phyloP scores from a whole-genome alignment of 2,329 filamentous ascomycete genomes.

The Parascedosporium putredinis region DNA sequence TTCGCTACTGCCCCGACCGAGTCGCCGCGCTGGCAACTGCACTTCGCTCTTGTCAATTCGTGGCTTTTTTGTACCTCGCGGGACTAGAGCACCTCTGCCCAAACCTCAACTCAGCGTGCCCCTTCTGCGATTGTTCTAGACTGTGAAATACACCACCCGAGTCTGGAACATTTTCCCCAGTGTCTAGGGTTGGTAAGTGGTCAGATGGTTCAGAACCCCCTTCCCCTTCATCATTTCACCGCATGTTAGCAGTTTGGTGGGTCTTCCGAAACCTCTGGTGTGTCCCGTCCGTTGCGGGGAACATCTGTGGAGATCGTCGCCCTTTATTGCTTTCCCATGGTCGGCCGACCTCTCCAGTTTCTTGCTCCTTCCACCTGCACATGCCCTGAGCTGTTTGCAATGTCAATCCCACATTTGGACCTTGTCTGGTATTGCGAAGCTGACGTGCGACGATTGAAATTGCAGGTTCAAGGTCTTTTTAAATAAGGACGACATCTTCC shows the following conservation, averaged over 20 bases:
- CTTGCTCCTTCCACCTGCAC: background rate
- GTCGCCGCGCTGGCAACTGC: no score
- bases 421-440: background rate
- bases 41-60: no score
- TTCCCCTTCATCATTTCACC: background rate
- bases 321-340: background rate
- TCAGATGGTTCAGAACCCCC: background rate
- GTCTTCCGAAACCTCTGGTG: background rate
- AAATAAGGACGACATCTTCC: no score
- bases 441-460: no score
- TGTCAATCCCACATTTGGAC: background rate
- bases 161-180: background rate
- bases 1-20: background rate
- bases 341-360: background rate
- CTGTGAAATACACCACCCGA: background rate
- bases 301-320: slow-evolving; percentile 1
- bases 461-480: no score
- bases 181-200: slow-evolving; percentile 1
- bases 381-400: background rate
- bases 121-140: background rate
- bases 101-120: no score
- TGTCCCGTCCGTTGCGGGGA: background rate
- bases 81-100: no score
- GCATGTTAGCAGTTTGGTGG: background rate
- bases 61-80: no score